Evolutionary conservation across 2,329 filamentous ascomycete species (phyloP).

Genomic region (Cladosporium cucumerinum): DNA sequence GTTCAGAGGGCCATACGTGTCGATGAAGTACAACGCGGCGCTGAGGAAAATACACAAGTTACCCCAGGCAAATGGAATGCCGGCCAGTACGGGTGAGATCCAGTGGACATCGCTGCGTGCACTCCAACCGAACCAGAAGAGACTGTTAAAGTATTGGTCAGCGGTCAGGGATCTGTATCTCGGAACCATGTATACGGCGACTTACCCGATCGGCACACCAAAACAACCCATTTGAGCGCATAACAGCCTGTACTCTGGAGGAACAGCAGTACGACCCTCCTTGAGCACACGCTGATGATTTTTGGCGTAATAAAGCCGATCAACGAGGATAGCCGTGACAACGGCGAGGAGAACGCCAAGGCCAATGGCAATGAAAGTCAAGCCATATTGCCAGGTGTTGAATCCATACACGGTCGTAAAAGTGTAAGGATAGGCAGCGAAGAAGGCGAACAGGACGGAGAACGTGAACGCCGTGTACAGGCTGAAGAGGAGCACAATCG

Average conservation of each 20-base stretch:
- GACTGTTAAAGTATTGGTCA: slow-evolving; percentile 4
- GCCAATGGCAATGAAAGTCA: slow-evolving; percentile 71
- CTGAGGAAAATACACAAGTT: slow-evolving; percentile 36
- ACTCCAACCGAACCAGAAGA: slow-evolving; percentile 43
- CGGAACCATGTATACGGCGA: background rate
- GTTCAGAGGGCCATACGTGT: slow-evolving; percentile 54
- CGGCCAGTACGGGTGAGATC: slow-evolving; percentile 37
- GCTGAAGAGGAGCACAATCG: slow-evolving; percentile 34
- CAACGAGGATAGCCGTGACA: slow-evolving; percentile 35
- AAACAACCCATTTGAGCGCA: slow-evolving; percentile 36
- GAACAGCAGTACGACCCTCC: slow-evolving; percentile 26
- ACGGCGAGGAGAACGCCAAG: slow-evolving; percentile 62
- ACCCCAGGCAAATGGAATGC: slow-evolving; percentile 32
- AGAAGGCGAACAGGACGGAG: slow-evolving; percentile 33
- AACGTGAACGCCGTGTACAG: slow-evolving; percentile 34
- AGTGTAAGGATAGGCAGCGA: slow-evolving; percentile 34
- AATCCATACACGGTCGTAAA: slow-evolving; percentile 73
- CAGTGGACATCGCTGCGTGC: slow-evolving; percentile 36
- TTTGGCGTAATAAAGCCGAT: slow-evolving; percentile 37
- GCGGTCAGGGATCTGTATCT: background rate
- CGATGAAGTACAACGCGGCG: slow-evolving; percentile 47
- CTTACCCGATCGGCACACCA: slow-evolving; percentile 32
- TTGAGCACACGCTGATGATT: slow-evolving; percentile 29
- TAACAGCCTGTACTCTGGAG: slow-evolving; percentile 37
- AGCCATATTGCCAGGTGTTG: slow-evolving; percentile 70